Evolutionary conservation across 108 stramenopile species (phyloP), one percentile per base, ranked within the genome.

Genomic region (Epithemia pelagica): DNA sequence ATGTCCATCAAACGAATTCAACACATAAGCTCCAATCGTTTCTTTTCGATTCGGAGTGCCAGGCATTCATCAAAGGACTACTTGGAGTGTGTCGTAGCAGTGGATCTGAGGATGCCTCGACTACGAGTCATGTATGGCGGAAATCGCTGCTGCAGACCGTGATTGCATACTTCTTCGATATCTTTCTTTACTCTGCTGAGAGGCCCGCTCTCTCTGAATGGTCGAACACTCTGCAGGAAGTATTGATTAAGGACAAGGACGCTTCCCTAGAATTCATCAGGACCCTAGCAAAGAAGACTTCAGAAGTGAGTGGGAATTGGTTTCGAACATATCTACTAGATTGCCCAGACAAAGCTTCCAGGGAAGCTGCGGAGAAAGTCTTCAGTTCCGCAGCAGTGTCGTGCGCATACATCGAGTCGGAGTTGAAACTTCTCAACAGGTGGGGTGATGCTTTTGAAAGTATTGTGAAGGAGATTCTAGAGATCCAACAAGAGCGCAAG

Each of bases 41-140:
- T 72, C 78, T 97, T 46, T 87, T 98, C 65, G 94, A 95, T 58
- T 54, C 80, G 51, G 95, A 96, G 63, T 94, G 96, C 65, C 95
- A 96, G 64, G 30, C 63, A 19, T 96, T 97, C 61, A 69, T 98
- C 52, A 80, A 82, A 61, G 76, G 84, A 29, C 72, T 95, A 5
- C 79, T 96, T 58, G 78, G 78, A 15, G 37, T 77, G 0, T 88
- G 86, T 52, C 81, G 70, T 15, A 57, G 72, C 30, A 28, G 64
- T 10, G 68, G 52, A 0, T 29, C 78, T 66, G 24, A 78, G 82
- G 77, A 77, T 78, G 54, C 68, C 81, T 29, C 80, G 69, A 28
- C 56, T 75, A 22, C 46, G 61, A 23, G 73, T 68, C 28, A 59
- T 7, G 70, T 73, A 19, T 92, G 87, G 89, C 75, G 72, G 46